Conservation (phyloP, 805 yeast genomes). For the Hanseniaspora hatyaiensis region DNA sequence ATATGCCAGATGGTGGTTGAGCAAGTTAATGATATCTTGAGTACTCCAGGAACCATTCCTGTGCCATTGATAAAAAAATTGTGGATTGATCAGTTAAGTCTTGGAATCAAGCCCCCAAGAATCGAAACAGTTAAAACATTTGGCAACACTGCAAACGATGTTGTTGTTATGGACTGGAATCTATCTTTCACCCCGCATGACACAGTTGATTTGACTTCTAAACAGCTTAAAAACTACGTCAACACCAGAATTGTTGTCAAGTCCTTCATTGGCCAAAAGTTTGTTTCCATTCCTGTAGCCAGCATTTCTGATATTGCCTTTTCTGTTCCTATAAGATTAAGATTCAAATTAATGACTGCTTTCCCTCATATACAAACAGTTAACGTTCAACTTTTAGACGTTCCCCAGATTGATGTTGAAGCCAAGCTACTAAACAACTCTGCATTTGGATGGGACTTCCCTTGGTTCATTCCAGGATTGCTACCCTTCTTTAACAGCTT, state of each 20-base stretch:
- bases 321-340: constrained; percentile 58
- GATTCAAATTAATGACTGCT: constrained; percentile 78
- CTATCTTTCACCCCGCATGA: constrained; percentile 89
- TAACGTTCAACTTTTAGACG: constrained; percentile 70
- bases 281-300: constrained; percentile 53
- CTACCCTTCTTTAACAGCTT: constrained; percentile 70
- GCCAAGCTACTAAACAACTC: constrained; percentile 65
- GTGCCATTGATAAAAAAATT: constrained; percentile 60
- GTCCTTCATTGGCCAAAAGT: constrained; percentile 48
- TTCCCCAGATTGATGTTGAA: constrained; percentile 80
- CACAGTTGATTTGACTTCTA: constrained; percentile 66
- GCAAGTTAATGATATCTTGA: constrained; percentile 72
- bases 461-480: constrained; percentile 70
- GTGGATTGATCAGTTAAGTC: constrained; percentile 79
- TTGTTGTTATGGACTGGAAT: constrained; percentile 97
- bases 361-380: constrained; percentile 92
- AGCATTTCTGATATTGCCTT: constrained; percentile 71
- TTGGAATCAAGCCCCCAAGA: constrained; percentile 93
- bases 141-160: constrained; percentile 79
- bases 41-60: constrained; percentile 63
- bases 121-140: constrained; percentile 81
- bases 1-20: constrained; percentile 75
- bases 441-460: constrained; percentile 75
- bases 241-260: constrained; percentile 72
- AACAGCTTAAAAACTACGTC: constrained; percentile 73